Percentiles rank a stretch among this genome's conserved stretches.
Evolutionary conservation across 805 yeast genomes (phyloP).

Genomic region (Yarrowia sp.): DNA sequence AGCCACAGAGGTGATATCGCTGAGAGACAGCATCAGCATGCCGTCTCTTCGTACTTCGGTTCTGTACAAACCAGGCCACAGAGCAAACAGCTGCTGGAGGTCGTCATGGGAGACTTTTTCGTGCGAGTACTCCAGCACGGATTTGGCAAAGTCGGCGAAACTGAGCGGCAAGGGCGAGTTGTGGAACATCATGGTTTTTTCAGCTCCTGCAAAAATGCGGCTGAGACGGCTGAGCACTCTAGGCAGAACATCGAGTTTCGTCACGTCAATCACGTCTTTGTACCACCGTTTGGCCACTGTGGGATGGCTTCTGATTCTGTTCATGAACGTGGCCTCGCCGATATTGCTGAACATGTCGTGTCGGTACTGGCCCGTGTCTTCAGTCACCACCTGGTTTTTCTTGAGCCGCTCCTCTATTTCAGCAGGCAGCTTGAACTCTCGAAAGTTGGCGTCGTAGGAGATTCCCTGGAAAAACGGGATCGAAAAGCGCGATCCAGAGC

Average conservation of each 20-base stretch:
- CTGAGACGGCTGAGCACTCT: constrained; percentile 42
- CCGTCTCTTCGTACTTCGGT: constrained; percentile 39
- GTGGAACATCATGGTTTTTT: constrained; percentile 40
- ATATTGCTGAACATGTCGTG: constrained; percentile 35
- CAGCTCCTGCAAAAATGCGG: constrained; percentile 43
- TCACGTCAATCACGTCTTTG: constrained; percentile 9
- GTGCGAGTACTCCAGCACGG: constrained; percentile 43
- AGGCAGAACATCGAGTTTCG: constrained; percentile 34
- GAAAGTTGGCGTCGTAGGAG: constrained; percentile 25
- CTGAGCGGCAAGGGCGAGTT: constrained; percentile 42
- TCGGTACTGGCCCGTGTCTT: constrained; percentile 17
- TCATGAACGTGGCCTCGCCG: constrained; percentile 35
- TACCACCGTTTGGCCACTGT: constrained; percentile 18
- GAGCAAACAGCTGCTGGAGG: constrained; percentile 42
- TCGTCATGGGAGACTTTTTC: constrained; percentile 42
- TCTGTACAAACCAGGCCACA: constrained; percentile 45
- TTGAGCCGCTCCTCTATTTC: constrained; percentile 13
- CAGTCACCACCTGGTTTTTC: not conserved
- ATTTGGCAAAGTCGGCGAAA: constrained; percentile 42
- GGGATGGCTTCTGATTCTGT: constrained; percentile 29
- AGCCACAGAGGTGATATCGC: constrained; percentile 6
- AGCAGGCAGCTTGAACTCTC: constrained; percentile 15
- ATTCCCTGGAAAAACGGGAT: constrained; percentile 37
- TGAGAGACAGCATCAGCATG: constrained; percentile 34
- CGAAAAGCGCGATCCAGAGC: constrained; percentile 22